Percentiles rank a stretch among this genome's conserved stretches.
phyloP scores from a whole-genome alignment of 805 yeast genomes.

The Wickerhamomyces sydowiorum region DNA sequence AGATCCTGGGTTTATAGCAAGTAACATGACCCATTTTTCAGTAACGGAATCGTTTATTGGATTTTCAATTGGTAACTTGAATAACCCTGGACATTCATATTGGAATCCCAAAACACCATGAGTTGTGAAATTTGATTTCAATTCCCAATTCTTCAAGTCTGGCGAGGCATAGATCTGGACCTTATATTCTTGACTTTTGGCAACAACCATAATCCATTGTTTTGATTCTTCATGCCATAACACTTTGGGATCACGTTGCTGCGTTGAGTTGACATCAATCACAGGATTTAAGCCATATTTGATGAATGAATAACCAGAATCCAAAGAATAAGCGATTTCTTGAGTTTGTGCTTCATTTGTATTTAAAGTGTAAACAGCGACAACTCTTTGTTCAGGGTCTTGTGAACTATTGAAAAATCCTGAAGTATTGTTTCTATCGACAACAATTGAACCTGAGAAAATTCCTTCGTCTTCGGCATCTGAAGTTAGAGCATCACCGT shows the following conservation, averaged over 20 bases:
- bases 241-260: constrained; percentile 29
- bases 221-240: constrained; percentile 24
- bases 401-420: constrained; percentile 23
- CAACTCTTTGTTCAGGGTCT: constrained; percentile 26
- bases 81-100: constrained; percentile 37
- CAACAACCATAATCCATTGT: constrained; percentile 26
- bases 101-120: constrained; percentile 30
- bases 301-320: constrained; percentile 28
- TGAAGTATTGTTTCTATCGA: constrained; percentile 29
- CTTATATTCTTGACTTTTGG: constrained; percentile 22
- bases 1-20: constrained; percentile 37
- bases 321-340: constrained; percentile 26
- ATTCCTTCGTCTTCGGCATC: constrained; percentile 24
- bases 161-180: constrained; percentile 22
- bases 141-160: constrained; percentile 23
- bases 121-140: constrained; percentile 22
- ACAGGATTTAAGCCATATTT: constrained; percentile 26
- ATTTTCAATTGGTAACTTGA: constrained; percentile 23
- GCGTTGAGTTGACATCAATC: constrained; percentile 21
- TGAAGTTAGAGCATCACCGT: constrained; percentile 26
- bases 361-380: constrained; percentile 29
- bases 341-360: constrained; percentile 24
- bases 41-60: constrained; percentile 9
- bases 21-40: constrained; percentile 31
- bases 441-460: constrained; percentile 31